These are phyloP conservation scores for Hypericum androsaemum DNA, from an alignment of 345 rosid species.

Conservation along the genomic window DNA sequence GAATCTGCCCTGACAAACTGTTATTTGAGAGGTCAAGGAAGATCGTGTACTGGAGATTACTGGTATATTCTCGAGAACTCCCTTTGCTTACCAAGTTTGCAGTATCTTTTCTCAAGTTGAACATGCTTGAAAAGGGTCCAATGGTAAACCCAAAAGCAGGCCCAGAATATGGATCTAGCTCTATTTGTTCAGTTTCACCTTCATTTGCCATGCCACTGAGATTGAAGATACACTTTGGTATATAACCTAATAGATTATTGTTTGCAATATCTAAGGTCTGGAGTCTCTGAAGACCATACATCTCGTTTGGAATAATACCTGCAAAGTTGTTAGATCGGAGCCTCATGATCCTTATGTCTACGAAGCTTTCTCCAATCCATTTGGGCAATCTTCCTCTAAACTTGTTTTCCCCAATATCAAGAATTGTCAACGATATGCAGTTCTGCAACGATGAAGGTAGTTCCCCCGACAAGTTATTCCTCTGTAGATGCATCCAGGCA, in stretches of 20 bases:
- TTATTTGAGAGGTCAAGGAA: conserved; percentile 5
- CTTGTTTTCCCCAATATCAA: conserved; percentile 2
- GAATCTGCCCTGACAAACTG: background rate
- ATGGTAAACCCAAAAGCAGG: no score
- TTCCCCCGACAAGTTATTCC: background rate
- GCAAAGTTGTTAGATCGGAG: background rate
- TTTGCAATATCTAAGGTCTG: conserved; percentile 2
- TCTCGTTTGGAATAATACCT: background rate
- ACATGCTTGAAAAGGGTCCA: background rate
- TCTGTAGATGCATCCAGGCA: background rate
- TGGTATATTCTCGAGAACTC: background rate
- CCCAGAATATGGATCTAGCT: background rate
- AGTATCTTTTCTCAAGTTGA: no score
- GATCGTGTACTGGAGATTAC: background rate
- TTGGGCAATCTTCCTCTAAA: background rate
- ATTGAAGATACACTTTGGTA: background rate
- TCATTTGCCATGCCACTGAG: background rate
- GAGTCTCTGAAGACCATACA: conserved; percentile 2
- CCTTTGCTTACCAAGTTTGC: background rate
- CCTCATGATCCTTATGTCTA: background rate
- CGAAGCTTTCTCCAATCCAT: conserved; percentile 3
- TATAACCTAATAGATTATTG: background rate
- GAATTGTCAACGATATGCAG: background rate
- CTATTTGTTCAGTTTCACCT: background rate
- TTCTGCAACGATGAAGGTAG: conserved; percentile 7